Evolutionary conservation across 345 rosid genomes (phyloP).

Genomic region (Euphorbia pulcherrima): DNA sequence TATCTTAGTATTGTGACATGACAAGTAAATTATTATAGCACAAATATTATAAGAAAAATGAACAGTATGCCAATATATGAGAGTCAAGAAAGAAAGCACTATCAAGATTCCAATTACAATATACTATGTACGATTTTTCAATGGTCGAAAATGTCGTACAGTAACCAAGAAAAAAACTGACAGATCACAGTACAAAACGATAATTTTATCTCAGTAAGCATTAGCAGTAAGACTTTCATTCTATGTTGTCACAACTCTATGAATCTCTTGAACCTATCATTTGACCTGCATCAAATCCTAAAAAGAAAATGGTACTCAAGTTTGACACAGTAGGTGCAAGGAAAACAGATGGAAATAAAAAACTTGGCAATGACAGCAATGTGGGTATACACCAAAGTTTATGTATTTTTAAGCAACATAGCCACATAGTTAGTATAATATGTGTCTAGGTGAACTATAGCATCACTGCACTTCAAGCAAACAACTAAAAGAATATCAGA

Average conservation of each 20-base stretch:
- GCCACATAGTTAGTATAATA: neutral
- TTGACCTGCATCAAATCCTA: neutral
- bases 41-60: neutral
- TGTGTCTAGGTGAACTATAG: neutral
- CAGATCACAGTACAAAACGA: neutral
- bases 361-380: neutral
- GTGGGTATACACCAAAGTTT: neutral
- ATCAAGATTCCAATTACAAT: neutral
- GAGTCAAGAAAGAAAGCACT: neutral
- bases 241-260: neutral
- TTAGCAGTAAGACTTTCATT: neutral
- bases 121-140: neutral
- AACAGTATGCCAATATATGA: neutral
- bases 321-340: neutral
- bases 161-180: neutral
- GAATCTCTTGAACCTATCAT: neutral
- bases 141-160: neutral
- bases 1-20: slow-evolving; percentile 1
- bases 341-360: neutral
- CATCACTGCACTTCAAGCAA: neutral
- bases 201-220: neutral
- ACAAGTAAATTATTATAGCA: slow-evolving; percentile 4
- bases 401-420: neutral
- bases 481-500: neutral
- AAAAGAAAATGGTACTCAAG: neutral